Evolutionary conservation across 1,284 basidiomycete species (phyloP).

Genomic region (Ceratobasidium sp.): DNA sequence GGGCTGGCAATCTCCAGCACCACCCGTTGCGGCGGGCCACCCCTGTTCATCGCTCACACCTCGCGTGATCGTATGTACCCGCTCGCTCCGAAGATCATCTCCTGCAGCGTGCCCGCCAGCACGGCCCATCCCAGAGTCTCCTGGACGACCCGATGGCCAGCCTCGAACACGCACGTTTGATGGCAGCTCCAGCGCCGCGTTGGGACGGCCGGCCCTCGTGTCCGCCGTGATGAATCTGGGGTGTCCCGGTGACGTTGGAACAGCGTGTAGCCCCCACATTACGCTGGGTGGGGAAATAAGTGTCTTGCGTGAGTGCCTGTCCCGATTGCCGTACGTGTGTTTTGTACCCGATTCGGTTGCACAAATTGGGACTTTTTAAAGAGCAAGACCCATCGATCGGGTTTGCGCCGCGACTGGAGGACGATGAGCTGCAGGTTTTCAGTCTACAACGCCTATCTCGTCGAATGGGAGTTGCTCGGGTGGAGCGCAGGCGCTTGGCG

Average conservation of each 20-base stretch:
- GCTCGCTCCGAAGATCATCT: not conserved
- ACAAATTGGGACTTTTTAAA: not conserved
- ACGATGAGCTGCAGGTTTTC: not conserved
- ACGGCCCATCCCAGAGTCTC: not conserved
- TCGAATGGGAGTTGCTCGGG: not conserved
- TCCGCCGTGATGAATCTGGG: conserved; percentile 6
- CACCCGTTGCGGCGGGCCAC: conserved; percentile 11
- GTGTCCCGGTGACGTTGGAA: conserved; percentile 14
- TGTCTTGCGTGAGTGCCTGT: not conserved
- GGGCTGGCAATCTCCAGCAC: conserved; percentile 44
- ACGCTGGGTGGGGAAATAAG: conserved; percentile 25
- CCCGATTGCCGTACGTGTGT: conserved; percentile 2
- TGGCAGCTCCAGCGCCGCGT: conserved; percentile 3
- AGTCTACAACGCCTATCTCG: not conserved
- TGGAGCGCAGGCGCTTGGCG: not conserved
- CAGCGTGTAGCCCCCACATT: conserved; percentile 20
- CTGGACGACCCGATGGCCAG: conserved; percentile 20
- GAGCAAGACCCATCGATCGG: conserved; percentile 4
- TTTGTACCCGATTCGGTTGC: conserved; percentile 6
- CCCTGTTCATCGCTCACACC: conserved; percentile 37
- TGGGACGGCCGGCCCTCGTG: not conserved
- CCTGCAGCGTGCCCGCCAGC: not conserved
- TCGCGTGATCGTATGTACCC: conserved; percentile 22
- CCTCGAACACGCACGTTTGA: conserved; percentile 27
- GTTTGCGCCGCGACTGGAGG: not conserved